phyloP scores from a whole-genome alignment of 306 rosid genomes.

The Glycyrrhiza uralensis region DNA sequence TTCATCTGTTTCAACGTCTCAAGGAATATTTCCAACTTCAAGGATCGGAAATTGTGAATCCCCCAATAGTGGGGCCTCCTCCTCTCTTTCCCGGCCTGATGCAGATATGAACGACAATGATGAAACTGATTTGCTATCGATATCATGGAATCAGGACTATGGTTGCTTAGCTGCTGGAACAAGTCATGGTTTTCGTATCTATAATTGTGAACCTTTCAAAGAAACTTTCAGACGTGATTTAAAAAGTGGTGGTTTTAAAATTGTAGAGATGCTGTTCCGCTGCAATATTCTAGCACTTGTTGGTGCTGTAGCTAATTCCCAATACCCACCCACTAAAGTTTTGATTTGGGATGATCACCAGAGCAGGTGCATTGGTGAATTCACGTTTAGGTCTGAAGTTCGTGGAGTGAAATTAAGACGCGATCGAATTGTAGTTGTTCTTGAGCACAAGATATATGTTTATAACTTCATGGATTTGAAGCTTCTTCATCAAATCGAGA shows the following conservation, averaged over 20 bases:
- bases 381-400: conserved; percentile 82
- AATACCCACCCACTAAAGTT: conserved; percentile 84
- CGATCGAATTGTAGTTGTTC: conserved; percentile 81
- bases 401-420: conserved; percentile 79
- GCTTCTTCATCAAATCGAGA: conserved; percentile 91
- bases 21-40: conserved; percentile 50
- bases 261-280: conserved; percentile 91
- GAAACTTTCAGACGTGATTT: conserved; percentile 89
- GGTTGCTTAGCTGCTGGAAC: conserved; percentile 92
- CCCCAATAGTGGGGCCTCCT: conserved; percentile 51
- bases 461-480: conserved; percentile 77
- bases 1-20: conserved; percentile 52
- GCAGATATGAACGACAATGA: conserved; percentile 40
- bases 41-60: conserved; percentile 40
- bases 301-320: conserved; percentile 70
- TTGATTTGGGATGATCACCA: conserved; percentile 96
- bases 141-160: conserved; percentile 90
- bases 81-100: conserved; percentile 42
- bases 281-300: conserved; percentile 94
- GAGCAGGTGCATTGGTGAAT: conserved; percentile 80
- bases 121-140: conserved; percentile 55
- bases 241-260: conserved; percentile 76
- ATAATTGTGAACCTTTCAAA: conserved; percentile 81
- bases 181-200: conserved; percentile 77
- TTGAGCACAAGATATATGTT: conserved; percentile 87